Evolutionary conservation across 306 rosid genomes (phyloP), one percentile per base, ranked within the genome.

Genomic region (Acacia confusa): DNA sequence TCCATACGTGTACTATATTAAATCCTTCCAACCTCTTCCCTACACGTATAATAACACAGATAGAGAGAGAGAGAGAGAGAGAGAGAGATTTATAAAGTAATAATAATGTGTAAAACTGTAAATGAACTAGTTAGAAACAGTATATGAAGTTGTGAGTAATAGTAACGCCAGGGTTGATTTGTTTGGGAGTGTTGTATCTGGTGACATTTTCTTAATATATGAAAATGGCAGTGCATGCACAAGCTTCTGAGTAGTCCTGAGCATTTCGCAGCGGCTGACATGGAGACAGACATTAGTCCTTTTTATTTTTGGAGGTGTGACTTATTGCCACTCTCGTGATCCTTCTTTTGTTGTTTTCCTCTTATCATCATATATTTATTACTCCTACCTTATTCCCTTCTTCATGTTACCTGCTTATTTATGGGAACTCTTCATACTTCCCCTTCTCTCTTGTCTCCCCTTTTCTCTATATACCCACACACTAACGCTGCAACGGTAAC

Each of bases 271-370:
- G 98, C 90, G 86, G 76, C 97, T 94, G 97, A 89, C 97, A 88
- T 86, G 92, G 88, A 83, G 82, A 90, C 94, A 87, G 92, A 90
- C 94, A 87, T 90, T 79, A 77, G 90, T 91, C 92, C 94, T 88
- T 91, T 86, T 80, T 68, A 80, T 89, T 89, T 88, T 88, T 83
- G 73, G 84, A 25, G 66, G 3, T 8, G 14, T 8, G 81, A 82
- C 60, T 0, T 88, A 84, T 88, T 87, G 78, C 94, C 82, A 85
- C 87, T 92, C 97, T 92, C 94, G 97, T 94, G 98, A 92, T 86
- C 88, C 93, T 48, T 88, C 6, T 85, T 89, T 91, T 92, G 97
- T 89, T 89, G 83, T 84, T 81, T 87, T 70, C 88, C 78, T 9
- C 19, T 38, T 77, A 52, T 25, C 6, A 52, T 80, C 70, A 75